These are phyloP conservation scores for Ampelocalamus luodianensis DNA, from an alignment of 176 grass and related monocot species.

Conservation along the genomic window DNA sequence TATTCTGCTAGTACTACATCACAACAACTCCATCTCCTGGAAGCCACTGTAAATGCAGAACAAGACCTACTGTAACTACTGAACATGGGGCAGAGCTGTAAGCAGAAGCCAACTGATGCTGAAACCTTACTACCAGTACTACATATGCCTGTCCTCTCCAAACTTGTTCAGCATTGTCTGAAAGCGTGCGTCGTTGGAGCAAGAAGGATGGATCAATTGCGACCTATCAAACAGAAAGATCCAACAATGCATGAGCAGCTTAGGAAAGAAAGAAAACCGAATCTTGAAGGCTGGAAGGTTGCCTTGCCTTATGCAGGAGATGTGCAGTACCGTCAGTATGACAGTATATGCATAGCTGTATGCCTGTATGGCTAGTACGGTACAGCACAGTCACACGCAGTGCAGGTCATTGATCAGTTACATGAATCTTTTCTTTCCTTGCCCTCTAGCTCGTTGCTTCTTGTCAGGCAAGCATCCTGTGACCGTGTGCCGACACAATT, in stretches of 20 bases:
- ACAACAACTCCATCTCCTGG: too few species aligned
- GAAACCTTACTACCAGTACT: neutral
- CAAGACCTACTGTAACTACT: neutral
- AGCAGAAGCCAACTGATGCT: neutral
- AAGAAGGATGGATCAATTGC: neutral
- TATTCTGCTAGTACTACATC: too few species aligned
- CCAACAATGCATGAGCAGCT: neutral
- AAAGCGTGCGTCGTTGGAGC: neutral
- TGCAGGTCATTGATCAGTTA: neutral
- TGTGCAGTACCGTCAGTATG: neutral
- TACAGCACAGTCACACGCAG: neutral
- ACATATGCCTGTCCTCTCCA: neutral
- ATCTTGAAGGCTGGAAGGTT: neutral
- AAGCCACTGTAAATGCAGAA: neutral
- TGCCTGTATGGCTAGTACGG: neutral
- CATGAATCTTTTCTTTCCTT: neutral
- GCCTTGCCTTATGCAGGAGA: neutral
- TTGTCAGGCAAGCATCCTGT: constrained; percentile 15
- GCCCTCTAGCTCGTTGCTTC: neutral
- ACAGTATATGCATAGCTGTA: neutral
- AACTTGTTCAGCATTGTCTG: neutral
- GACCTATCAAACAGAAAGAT: neutral
- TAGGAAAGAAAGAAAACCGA: neutral
- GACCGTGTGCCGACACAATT: neutral
- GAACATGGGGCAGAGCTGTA: neutral